Evolutionary conservation across 148 eudicot genomes (phyloP), one percentile per base, ranked within the genome.

Genomic region (Tetragonia tetragonoides): DNA sequence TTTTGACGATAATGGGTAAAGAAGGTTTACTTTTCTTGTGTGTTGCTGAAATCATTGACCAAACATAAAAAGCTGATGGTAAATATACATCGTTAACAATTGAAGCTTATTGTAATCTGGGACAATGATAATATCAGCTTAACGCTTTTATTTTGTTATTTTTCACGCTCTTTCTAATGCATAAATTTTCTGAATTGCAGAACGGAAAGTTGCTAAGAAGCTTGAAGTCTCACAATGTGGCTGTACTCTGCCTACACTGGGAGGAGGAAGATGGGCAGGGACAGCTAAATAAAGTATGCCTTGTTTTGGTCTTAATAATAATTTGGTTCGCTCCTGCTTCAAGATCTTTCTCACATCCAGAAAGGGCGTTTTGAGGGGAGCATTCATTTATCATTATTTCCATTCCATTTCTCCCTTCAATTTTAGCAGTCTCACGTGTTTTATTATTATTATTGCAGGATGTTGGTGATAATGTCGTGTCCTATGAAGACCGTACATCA

Each of bases 201-300:
- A 90, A 95, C 73, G 99, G 99, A 56, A 95, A 91, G 87, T 77
- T 90, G 78, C 82, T 93, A 73, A 86, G 91, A 85, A 90, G 93
- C 85, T 80, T 85, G 61, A 95, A 93, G 85, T 87, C 90, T 74
- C 97, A 95, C 84, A 76, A 81, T 74, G 88, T 66, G 76, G 88
- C 97, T 67, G 93, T 95, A 72, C 87, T 91, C 78, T 95, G 91
- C 79, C 94, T 95, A 79, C 86, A 89, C 73, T 95, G 99, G 99
- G 97, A 83, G 85, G 97, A 91, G 68, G 97, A 83, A 34, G 75
- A 64, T 63, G 82, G 73, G 49, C 80, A 90, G 79, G 87, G 87
- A 67, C 77, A 84, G 67, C 86, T 83, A 54, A 75, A 47, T 74
- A 79, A 66, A 78, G 90, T 87, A 84, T 54, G 86, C 28, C 15